Conservation (phyloP, 1,139 yeast species). For the Scheffersomyces segobiensis region DNA sequence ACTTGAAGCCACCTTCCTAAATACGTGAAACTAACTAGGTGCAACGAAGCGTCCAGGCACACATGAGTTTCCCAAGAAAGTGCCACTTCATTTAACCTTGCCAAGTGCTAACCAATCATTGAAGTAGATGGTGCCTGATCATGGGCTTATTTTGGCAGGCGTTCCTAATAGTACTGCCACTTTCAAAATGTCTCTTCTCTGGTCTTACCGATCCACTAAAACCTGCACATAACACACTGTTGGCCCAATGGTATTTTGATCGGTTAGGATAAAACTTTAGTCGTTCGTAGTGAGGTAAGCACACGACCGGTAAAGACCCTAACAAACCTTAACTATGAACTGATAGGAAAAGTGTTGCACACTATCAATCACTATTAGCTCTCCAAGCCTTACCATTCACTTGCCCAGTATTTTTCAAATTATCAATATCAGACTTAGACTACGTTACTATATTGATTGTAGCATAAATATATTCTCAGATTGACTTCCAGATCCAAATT, state of each 20-base stretch:
- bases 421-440: neutral
- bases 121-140: neutral
- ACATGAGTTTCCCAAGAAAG: neutral
- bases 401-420: neutral
- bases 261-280: neutral
- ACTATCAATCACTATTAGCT: no score
- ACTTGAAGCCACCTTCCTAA: neutral
- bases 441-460: neutral
- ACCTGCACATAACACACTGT: neutral
- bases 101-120: neutral
- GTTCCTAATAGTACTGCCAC: neutral
- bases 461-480: no score
- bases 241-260: neutral
- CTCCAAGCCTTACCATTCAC: neutral
- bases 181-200: neutral
- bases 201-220: neutral
- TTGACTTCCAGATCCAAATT: no score
- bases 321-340: neutral
- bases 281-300: neutral
- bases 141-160: no score
- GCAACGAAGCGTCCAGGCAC: neutral
- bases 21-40: neutral
- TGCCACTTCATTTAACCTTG: neutral
- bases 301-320: neutral
- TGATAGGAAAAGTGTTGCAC: neutral